Base-by-base conservation (phyloP, 2,329 filamentous ascomycete genomes). In the Paracoccidioides brasiliensis region DNA sequence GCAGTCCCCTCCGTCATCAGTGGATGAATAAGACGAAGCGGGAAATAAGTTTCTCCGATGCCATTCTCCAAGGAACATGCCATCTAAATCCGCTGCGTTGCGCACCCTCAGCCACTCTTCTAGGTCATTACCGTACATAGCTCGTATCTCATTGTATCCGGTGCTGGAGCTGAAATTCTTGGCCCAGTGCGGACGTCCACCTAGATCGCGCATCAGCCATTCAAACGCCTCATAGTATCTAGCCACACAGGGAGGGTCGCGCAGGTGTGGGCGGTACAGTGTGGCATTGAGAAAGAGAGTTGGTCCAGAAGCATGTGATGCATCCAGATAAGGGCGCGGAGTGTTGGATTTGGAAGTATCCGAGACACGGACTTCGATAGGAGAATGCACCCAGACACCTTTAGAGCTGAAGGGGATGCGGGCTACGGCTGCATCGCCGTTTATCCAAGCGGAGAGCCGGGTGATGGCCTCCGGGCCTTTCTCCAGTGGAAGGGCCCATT, bases 51-150 rank as follows among this genome's bases (percentile, higher is more conserved):
- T 81, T 53, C 85, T 79, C 33, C 86, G 78, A 70, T 96, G 89
- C 91, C 91, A 98, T 51, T 90, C 84, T 2, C 91, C 91, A 12
- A 91, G 77, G 70, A 95, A 95, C 80, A 95, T 85, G 56, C 89
- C 89, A 58, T 90, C 82, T 0, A 86, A 85, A 65, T 95, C 46
- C 38, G 81, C 82, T 53, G 82, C 76, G 57, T 85, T 77, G 54
- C 90, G 78, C 5, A 94, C 77, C 33, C 76, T 73, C 43, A 85
- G 75, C 79, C 85, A 95, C 49, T 80, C 72, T 15, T 76, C 71
- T 57, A 94, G 74, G 50, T 84, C 74, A n/a, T 76, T 69, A 43
- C 84, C 84, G 67, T 93, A 94, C 69, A 88, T 81, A 1, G 70
- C 68, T 57, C 80, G 78, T 45, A 95, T 77, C 58, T 72, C 70